phyloP scores from a whole-genome alignment of 1,284 basidiomycete species.

The Phellopilus nigrolimitatus region DNA sequence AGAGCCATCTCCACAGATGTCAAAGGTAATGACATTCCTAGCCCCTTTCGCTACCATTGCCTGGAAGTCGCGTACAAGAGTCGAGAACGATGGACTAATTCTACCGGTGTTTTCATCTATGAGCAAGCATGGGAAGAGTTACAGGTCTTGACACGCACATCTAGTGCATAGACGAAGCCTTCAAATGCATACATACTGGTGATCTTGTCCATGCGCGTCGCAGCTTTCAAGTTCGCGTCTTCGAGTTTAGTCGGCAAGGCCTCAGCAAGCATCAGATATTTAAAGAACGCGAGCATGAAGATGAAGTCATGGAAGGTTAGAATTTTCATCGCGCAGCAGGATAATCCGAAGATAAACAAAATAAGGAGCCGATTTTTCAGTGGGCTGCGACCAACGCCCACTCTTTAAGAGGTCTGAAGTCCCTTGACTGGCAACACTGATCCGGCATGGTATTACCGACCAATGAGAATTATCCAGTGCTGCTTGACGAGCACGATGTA shows the following conservation, averaged over 20 bases:
- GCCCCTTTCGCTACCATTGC: constrained; percentile 17
- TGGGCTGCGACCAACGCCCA: too few relatives aligned
- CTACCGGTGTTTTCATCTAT: constrained; percentile 1
- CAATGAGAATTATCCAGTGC: background rate
- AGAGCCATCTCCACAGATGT: constrained; percentile 19
- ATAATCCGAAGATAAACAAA: too few relatives aligned
- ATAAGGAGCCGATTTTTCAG: too few relatives aligned
- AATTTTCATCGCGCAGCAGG: too few relatives aligned
- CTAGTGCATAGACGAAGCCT: constrained; percentile 18
- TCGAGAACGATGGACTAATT: constrained; percentile 11
- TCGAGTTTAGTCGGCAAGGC: background rate
- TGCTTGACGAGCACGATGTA: background rate
- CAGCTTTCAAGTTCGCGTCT: background rate
- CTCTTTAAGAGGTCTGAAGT: too few relatives aligned
- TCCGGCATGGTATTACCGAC: background rate
- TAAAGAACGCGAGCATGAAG: background rate
- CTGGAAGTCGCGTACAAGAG: constrained; percentile 12
- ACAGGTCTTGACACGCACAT: too few relatives aligned
- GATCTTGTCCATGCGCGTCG: constrained; percentile 10
- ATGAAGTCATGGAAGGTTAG: background rate
- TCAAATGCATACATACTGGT: constrained; percentile 15
- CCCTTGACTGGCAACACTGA: background rate
- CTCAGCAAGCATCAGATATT: too few relatives aligned
- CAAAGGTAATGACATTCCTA: constrained; percentile 20
- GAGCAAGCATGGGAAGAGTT: background rate